A percentile compares a stretch with the other conserved stretches of the same genome.
These are phyloP conservation scores for Trichosporon ovoides DNA, from an alignment of 1,284 basidiomycete genomes.

Conservation along the genomic window DNA sequence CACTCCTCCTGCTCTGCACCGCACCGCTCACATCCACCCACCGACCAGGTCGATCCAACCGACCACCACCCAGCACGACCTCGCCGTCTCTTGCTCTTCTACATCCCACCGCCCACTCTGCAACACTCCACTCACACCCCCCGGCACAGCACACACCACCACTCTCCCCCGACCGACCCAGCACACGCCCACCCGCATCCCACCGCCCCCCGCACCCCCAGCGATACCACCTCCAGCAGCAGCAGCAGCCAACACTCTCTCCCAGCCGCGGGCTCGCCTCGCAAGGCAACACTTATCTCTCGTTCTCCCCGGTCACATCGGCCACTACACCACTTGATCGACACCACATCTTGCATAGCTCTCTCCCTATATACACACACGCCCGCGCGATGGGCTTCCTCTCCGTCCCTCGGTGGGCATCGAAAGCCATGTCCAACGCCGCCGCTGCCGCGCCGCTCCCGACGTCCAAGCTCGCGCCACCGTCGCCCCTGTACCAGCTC, in stretches of 20 bases:
- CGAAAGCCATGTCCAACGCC: not conserved
- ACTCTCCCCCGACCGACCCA: too few relatives aligned
- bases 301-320: not conserved
- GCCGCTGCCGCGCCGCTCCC: not conserved
- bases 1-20: too few relatives aligned
- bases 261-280: not conserved
- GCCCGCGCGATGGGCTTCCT: constrained; percentile 5
- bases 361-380: not conserved
- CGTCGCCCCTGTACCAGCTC: not conserved
- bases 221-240: too few relatives aligned
- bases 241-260: too few relatives aligned
- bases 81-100: too few relatives aligned
- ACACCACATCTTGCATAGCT: not conserved
- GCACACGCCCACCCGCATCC: too few relatives aligned
- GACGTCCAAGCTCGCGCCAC: not conserved
- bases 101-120: too few relatives aligned
- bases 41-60: too few relatives aligned
- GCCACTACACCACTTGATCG: not conserved
- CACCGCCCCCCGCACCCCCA: too few relatives aligned
- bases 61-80: not conserved
- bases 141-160: not conserved
- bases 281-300: not conserved
- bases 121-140: not conserved
- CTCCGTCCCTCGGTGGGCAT: not conserved
- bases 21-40: too few relatives aligned